Percentiles rank a stretch among this genome's conserved stretches.
Conservation (phyloP, 371 early-diverging fungal species). For the Mortierella polycephala region DNA sequence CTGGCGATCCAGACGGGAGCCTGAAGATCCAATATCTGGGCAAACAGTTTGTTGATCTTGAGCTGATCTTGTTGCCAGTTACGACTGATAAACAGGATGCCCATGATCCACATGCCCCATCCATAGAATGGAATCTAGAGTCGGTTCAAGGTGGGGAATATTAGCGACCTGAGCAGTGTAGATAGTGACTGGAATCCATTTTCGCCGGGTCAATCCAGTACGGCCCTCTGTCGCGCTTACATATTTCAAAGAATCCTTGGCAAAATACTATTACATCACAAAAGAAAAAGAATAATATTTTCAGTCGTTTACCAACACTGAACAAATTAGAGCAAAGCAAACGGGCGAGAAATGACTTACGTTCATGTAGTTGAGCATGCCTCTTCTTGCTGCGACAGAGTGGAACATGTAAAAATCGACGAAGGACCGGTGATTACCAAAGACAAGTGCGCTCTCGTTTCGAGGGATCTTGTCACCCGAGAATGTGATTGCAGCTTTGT, state of each 20-base stretch:
- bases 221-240: constrained; percentile 47
- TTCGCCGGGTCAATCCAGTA: too few relatives aligned
- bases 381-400: constrained; percentile 67
- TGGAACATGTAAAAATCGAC: constrained; percentile 76
- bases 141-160: too few relatives aligned
- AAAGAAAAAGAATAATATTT: not conserved
- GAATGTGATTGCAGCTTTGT: constrained; percentile 71
- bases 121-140: constrained; percentile 53
- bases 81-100: constrained; percentile 75
- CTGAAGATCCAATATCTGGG: constrained; percentile 61
- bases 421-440: constrained; percentile 73
- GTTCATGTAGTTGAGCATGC: constrained; percentile 75
- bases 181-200: too few relatives aligned
- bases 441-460: constrained; percentile 69
- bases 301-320: not conserved
- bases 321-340: too few relatives aligned
- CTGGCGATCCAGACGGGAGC: constrained; percentile 81
- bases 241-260: constrained; percentile 78
- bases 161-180: not conserved
- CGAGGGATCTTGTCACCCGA: constrained; percentile 70
- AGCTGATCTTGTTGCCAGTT: constrained; percentile 74
- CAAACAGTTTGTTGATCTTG: constrained; percentile 70
- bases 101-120: constrained; percentile 67
- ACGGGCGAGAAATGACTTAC: constrained; percentile 36
- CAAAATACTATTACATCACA: constrained; percentile 68